Evolutionary conservation across 2,329 filamentous ascomycete species (phyloP), one percentile per base, ranked within the genome.

Genomic region (Talaromyces piceae): DNA sequence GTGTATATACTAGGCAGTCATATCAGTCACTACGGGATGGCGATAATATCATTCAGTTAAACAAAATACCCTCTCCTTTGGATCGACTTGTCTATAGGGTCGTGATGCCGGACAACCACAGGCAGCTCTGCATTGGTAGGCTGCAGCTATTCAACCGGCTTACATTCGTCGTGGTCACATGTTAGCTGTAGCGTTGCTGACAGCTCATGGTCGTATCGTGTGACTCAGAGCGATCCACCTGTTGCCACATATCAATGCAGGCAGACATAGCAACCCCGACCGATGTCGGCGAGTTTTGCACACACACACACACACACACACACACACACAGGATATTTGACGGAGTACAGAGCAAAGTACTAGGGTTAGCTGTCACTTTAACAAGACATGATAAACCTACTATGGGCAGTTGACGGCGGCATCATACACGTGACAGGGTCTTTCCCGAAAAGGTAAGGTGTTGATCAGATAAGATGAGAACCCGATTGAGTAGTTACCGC

Each of bases 381-480:
- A n/a, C n/a, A n/a, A n/a, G n/a, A 46, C 28, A 28, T 28, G 23
- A 41, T 28, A 12, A 25, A 25, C 13, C 39, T 9, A 8, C 18
- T 12, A 12, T 7, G 8, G 7, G 22, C n/a, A 25, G 26, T 18
- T 45, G 18, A 23, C 9, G n/a, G 16, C 20, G 23, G 28, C 2
- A 41, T 47, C 20, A 18, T 2, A 22, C 13, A 27, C 22, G 30
- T 49, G 47, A 41, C 16, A 22, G 20, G 7, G 2, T 3, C 6
- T 9, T 28, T 41, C 31, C 28, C 20, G 25, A 43, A 23, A 43
- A 1, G 30, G 46, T n/a, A 25, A 60, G 56, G 56, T 47, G 33
- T 37, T 26, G 33, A 68, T 68, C 65, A 60, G 65, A 68, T 68
- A 67, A 67, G 65, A 67, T 67, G 59, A 33, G 47, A 54, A 47